Conservation (phyloP, 2,329 filamentous ascomycete genomes). For the Ophiocordyceps camponoti-saundersi region DNA sequence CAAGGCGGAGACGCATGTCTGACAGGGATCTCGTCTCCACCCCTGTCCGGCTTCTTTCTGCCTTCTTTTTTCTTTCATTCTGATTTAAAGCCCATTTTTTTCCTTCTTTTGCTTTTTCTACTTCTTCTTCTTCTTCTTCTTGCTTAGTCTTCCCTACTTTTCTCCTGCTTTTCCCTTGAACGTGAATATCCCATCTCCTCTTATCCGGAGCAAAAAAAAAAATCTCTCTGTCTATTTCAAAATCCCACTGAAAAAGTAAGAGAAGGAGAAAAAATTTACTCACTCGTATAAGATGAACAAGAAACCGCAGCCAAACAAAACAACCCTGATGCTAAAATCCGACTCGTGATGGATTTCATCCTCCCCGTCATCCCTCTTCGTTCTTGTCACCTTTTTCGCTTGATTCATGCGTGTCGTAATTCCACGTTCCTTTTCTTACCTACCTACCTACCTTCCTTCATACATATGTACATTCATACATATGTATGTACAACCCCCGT, state of each 20-base stretch:
- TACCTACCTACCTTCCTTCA: too few species aligned
- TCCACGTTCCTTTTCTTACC: background rate
- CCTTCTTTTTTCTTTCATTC: background rate
- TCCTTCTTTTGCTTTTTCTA: background rate
- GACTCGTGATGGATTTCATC: too few species aligned
- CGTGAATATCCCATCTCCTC: too few species aligned
- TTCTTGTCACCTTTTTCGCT: background rate
- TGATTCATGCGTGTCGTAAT: background rate
- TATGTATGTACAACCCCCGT: background rate
- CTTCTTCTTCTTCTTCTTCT: background rate
- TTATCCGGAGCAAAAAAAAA: too few species aligned
- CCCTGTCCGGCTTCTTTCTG: background rate
- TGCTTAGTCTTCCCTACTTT: too few species aligned
- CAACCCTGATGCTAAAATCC: background rate
- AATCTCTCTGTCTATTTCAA: too few species aligned
- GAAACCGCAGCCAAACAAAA: too few species aligned
- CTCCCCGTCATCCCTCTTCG: too few species aligned
- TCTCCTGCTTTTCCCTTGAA: too few species aligned
- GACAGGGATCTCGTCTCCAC: slow-evolving; percentile 1
- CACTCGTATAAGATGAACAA: too few species aligned
- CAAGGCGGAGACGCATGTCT: slow-evolving; percentile 3
- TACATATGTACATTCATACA: background rate
- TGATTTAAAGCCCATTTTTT: background rate
- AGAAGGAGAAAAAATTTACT: too few species aligned
- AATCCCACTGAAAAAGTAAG: too few species aligned